Base-by-base conservation (phyloP, 208 protist genomes). In the Spongospora subterranea region DNA sequence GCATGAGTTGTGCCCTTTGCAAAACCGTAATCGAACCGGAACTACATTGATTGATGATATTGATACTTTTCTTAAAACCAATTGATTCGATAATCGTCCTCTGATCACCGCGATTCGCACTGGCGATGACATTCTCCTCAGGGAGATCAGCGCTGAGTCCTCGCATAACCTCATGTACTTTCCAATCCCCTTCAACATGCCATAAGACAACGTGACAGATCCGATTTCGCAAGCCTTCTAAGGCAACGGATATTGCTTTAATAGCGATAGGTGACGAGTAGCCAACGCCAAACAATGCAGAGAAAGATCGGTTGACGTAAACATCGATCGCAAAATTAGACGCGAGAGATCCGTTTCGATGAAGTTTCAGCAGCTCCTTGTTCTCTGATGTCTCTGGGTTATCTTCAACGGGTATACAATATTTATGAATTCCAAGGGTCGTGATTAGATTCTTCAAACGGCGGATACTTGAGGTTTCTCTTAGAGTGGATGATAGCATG, bases 251-350 rank as follows among this genome's bases (percentile, higher is more conserved):
- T n/a, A 82, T 13, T 6, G 13, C 6, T n/a, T 35, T 6, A 43
- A 43, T n/a, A n/a, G 6, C 71, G 6, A 40, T n/a, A 6, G 35
- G 40, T 6, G 71, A 39, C n/a, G 71, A 35, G n/a, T 82, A 82
- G 6, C 71, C 71, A 6, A 82, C 71, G 71, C 71, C 71, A 43
- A 82, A 82, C n/a, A n/a, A 35, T 20, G 40, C 71, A 43, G 71
- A 35, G n/a, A 82, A 40, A 43, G 6, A 35, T n/a, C 71, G 6
- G n/a, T 82, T 82, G 17, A 82, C 13, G n/a, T 45, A 35, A 6
- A 82, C 71, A 43, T 82, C 71, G 71, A 43, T 35, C 13, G 71
- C 71, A n/a, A 82, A 82, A 13, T 35, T 35, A 13, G 17, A 82
- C 17, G 17, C 6, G 17, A 82, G 71, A 82, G 6, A 20, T 20